Evolutionary conservation across 2,329 filamentous ascomycete species (phyloP).

Genomic region (Tothia fuscella): DNA sequence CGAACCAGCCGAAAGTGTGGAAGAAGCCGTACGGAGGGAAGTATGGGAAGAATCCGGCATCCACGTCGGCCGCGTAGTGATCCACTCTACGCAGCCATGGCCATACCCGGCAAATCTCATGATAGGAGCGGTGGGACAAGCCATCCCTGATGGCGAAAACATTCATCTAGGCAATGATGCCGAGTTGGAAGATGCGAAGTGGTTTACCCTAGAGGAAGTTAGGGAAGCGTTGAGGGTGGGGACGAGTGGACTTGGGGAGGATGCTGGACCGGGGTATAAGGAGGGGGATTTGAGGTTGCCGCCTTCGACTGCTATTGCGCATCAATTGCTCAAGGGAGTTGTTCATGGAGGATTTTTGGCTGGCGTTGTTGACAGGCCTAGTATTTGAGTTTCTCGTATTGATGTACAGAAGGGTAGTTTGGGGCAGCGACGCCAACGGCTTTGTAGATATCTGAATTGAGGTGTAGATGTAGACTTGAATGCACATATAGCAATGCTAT

Average conservation of each 20-base stretch:
- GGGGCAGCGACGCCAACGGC: too few species aligned
- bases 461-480: too few species aligned
- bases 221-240: slow-evolving; percentile 58
- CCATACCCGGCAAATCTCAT: slow-evolving; percentile 42
- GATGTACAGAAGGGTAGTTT: too few species aligned
- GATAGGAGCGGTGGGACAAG: slow-evolving; percentile 69
- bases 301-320: slow-evolving; percentile 79
- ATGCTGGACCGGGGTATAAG: slow-evolving; percentile 53
- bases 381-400: too few species aligned
- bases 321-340: slow-evolving; percentile 73
- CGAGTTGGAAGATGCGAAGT: slow-evolving; percentile 79
- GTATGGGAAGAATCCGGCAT: slow-evolving; percentile 40
- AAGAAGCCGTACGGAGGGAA: slow-evolving; percentile 39
- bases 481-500: too few species aligned
- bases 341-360: slow-evolving; percentile 56
- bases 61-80: slow-evolving; percentile 36
- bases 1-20: slow-evolving; percentile 38
- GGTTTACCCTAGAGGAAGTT: slow-evolving; percentile 76
- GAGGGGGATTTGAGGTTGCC: slow-evolving; percentile 71
- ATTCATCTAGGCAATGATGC: slow-evolving; percentile 80
- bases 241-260: slow-evolving; percentile 54
- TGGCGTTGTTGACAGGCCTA: too few species aligned
- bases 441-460: too few species aligned
- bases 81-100: slow-evolving; percentile 41
- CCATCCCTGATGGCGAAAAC: slow-evolving; percentile 63